phyloP scores from a whole-genome alignment of 495 filamentous ascomycete species.

The Melanomma pulvis-pyrius region DNA sequence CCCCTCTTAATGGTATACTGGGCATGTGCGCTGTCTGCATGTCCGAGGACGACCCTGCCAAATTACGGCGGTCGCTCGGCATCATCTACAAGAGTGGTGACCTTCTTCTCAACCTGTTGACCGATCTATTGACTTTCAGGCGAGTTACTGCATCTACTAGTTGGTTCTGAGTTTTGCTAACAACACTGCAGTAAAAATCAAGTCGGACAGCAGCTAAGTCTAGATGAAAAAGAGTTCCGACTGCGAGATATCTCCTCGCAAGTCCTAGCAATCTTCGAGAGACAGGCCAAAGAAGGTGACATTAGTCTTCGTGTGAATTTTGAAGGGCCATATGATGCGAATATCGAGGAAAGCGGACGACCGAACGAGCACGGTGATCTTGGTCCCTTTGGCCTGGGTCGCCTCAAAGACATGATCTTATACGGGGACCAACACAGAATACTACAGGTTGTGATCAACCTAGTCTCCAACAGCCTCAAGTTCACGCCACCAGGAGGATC shows the following conservation, averaged over 20 bases:
- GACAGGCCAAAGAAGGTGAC: constrained; percentile 76
- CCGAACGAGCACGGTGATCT: constrained; percentile 43
- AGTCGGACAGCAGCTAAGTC: constrained; percentile 73
- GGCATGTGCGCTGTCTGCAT: constrained; percentile 92
- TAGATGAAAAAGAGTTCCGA: constrained; percentile 85
- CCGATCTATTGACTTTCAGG: constrained; percentile 81
- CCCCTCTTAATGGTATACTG: constrained; percentile 88
- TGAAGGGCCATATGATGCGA: constrained; percentile 55
- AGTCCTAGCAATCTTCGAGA: constrained; percentile 81
- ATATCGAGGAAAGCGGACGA: constrained; percentile 40
- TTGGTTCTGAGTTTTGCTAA: background rate
- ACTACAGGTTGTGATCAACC: constrained; percentile 86
- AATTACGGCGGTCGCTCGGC: constrained; percentile 78
- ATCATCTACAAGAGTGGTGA: constrained; percentile 91
- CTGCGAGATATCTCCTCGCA: constrained; percentile 78
- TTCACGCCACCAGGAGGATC: constrained; percentile 81
- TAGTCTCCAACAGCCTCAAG: constrained; percentile 90
- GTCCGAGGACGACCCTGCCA: constrained; percentile 76
- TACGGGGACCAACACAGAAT: constrained; percentile 93
- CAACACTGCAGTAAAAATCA: constrained; percentile 72
- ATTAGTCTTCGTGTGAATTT: constrained; percentile 75
- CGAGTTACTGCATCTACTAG: background rate
- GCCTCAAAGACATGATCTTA: constrained; percentile 72
- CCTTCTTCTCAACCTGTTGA: constrained; percentile 81
- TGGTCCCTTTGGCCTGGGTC: constrained; percentile 63